These are phyloP conservation scores for Penicillium sp. DNA, from an alignment of 2,329 filamentous ascomycete genomes.

Conservation along the genomic window DNA sequence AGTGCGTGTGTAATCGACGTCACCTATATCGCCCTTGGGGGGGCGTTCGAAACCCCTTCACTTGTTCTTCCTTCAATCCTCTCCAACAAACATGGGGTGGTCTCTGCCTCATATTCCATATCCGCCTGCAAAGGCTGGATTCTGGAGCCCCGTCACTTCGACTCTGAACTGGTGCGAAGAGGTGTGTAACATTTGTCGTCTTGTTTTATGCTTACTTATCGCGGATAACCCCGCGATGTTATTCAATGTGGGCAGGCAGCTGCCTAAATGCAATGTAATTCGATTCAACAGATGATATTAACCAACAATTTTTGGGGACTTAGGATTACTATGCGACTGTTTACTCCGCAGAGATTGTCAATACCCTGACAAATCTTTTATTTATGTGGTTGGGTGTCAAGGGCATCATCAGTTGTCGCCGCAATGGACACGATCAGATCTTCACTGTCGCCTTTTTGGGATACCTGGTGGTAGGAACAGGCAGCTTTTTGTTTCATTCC, in stretches of 20 bases:
- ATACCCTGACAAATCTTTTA: constrained; percentile 78
- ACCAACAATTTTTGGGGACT: background rate
- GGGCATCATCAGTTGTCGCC: constrained; percentile 73
- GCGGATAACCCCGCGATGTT: background rate
- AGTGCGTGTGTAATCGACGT: constrained; percentile 25
- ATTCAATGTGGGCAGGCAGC: background rate
- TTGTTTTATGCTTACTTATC: background rate
- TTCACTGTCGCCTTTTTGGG: constrained; percentile 71
- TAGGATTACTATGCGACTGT: constrained; percentile 76
- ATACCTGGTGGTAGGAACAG: constrained; percentile 63
- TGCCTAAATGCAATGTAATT: background rate
- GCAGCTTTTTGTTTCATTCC: constrained; percentile 66
- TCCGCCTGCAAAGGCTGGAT: constrained; percentile 57
- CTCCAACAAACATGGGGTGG: constrained; percentile 34
- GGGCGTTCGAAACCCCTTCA: constrained; percentile 1
- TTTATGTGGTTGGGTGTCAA: constrained; percentile 78
- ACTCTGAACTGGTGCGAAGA: constrained; percentile 83
- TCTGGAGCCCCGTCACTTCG: constrained; percentile 71
- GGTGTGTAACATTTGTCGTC: constrained; percentile 48
- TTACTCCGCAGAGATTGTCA: constrained; percentile 77
- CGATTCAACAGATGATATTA: constrained; percentile 1
- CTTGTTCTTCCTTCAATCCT: constrained; percentile 10
- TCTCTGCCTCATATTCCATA: constrained; percentile 43
- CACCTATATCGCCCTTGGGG: constrained; percentile 18
- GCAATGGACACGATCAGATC: constrained; percentile 72